Evolutionary conservation across 495 filamentous ascomycete genomes (phyloP).

Genomic region (Aspergillus sclerotiicarbonarius): DNA sequence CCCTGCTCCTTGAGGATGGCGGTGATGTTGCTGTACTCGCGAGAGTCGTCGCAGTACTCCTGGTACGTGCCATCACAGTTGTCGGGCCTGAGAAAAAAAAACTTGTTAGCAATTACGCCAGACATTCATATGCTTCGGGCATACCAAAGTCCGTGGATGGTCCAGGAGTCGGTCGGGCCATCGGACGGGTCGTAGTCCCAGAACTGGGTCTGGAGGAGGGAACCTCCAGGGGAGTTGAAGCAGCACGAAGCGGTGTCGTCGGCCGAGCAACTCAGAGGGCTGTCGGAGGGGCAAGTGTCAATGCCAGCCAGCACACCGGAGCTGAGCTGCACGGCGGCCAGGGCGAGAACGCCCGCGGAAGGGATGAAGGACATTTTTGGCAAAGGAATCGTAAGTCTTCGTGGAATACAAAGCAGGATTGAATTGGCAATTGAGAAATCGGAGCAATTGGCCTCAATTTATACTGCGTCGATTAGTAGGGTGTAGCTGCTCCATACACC

Average conservation of each 20-base stretch:
- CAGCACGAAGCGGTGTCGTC: conserved; percentile 57
- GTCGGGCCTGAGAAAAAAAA: conserved; percentile 70
- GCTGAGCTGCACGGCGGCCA: conserved; percentile 19
- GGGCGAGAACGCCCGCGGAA: conserved; percentile 29
- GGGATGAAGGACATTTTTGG: conserved; percentile 20
- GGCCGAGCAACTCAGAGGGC: conserved; percentile 38
- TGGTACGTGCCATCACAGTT: conserved; percentile 76
- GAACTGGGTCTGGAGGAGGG: conserved; percentile 75
- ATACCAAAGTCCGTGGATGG: conserved; percentile 74
- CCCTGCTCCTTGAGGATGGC: conserved; percentile 57
- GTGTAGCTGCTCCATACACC: not conserved
- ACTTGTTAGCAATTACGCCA: too few species aligned
- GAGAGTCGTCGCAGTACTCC: conserved; percentile 60
- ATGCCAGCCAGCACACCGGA: conserved; percentile 24
- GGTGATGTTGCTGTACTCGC: conserved; percentile 66
- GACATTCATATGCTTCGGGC: too few species aligned
- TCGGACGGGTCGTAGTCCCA: conserved; percentile 70
- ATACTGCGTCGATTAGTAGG: conserved; percentile 2
- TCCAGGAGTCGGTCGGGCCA: conserved; percentile 73
- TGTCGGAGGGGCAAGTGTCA: conserved; percentile 29
- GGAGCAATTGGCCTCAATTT: conserved; percentile 2
- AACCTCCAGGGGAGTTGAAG: conserved; percentile 71
- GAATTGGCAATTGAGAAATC: not conserved
- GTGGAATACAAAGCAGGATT: not conserved
- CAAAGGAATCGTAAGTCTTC: conserved; percentile 2